Conservation (phyloP, 257 asterid species). For the Rhazya stricta region DNA sequence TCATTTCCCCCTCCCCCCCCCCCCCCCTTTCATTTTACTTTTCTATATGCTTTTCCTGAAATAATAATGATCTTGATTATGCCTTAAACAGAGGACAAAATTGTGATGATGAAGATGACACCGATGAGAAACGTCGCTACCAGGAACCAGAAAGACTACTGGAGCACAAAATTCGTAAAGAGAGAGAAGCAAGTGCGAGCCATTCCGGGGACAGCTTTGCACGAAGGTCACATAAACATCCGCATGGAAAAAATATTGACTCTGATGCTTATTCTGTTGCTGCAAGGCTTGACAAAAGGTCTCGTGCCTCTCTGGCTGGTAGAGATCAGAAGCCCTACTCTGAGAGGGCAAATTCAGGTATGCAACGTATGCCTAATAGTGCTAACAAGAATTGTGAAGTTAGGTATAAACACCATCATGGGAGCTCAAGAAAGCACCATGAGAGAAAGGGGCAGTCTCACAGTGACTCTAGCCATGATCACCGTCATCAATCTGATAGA, state of each 20-base stretch:
- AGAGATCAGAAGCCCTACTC: constrained; percentile 41
- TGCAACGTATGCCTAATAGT: constrained; percentile 37
- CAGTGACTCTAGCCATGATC: constrained; percentile 48
- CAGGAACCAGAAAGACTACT: constrained; percentile 31
- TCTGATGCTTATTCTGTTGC: constrained; percentile 31
- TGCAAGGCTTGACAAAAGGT: constrained; percentile 40
- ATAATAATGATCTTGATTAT: constrained; percentile 5
- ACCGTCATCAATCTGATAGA: constrained; percentile 32
- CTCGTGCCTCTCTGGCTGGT: constrained; percentile 34
- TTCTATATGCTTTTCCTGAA: constrained; percentile 11
- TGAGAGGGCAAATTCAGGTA: constrained; percentile 47
- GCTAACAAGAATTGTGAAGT: constrained; percentile 37
- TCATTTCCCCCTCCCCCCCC: background rate
- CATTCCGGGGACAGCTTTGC: constrained; percentile 49
- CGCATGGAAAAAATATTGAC: constrained; percentile 29
- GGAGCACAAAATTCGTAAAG: constrained; percentile 27
- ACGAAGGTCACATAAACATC: constrained; percentile 34
- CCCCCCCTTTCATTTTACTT: background rate
- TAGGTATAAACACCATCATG: constrained; percentile 37
- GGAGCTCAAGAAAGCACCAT: constrained; percentile 40
- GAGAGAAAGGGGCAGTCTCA: constrained; percentile 39
- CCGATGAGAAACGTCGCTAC: constrained; percentile 25
- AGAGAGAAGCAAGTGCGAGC: constrained; percentile 34
- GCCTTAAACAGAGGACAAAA: constrained; percentile 40
- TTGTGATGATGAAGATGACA: constrained; percentile 30